A percentile compares a stretch with the other conserved stretches of the same genome.
Evolutionary conservation across 2,329 filamentous ascomycete genomes (phyloP).

Genomic region (Trichoderma atrobrunneum): DNA sequence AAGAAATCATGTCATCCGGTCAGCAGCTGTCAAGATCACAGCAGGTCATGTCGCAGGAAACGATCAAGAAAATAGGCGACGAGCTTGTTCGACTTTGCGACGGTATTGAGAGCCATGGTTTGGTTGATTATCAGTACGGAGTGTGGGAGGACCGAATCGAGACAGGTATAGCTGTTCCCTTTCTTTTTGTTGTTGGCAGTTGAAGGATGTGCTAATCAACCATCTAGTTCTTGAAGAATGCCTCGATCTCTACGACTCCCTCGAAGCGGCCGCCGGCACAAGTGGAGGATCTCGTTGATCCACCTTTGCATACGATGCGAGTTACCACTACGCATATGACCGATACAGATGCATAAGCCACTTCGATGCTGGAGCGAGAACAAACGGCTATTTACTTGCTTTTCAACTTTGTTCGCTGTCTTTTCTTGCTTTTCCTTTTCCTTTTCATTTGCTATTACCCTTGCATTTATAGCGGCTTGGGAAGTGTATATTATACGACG

Average conservation of each 20-base stretch:
- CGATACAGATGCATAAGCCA: neutral
- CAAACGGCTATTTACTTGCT: neutral
- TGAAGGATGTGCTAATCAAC: neutral
- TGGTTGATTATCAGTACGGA: constrained; percentile 96
- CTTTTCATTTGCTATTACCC: neutral
- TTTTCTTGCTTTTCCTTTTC: neutral
- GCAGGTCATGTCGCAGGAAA: constrained; percentile 64
- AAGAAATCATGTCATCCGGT: constrained; percentile 65
- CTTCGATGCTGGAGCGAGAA: neutral
- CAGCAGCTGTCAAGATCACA: constrained; percentile 56
- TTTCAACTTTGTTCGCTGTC: neutral
- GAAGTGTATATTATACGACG: constrained; percentile 8
- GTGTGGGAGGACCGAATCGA: constrained; percentile 94
- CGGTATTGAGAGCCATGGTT: constrained; percentile 80
- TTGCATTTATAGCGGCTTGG: constrained; percentile 1
- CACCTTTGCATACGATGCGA: neutral
- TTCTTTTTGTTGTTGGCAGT: neutral
- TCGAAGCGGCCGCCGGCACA: constrained; percentile 34
- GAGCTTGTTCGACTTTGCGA: constrained; percentile 83
- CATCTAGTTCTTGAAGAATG: constrained; percentile 38
- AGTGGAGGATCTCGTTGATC: constrained; percentile 27
- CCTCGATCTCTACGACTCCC: constrained; percentile 45
- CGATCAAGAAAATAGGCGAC: constrained; percentile 74
- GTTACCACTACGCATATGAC: neutral
- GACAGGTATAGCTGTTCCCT: constrained; percentile 52